A percentile compares a stretch with the other conserved stretches of the same genome.
Conservation (phyloP, 257 asterid genomes). For the Gynochthodes officinalis region DNA sequence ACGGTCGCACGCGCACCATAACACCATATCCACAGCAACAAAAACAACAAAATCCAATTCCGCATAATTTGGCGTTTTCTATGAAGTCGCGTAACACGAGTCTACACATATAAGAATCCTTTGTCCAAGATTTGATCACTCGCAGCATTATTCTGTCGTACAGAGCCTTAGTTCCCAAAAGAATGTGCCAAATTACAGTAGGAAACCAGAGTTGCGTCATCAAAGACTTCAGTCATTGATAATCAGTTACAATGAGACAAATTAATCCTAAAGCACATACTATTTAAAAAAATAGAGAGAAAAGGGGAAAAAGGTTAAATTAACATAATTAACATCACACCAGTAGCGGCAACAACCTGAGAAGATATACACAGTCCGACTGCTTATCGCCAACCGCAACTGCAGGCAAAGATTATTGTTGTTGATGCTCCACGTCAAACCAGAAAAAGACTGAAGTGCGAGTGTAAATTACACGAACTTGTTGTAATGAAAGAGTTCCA, state of each 20-base stretch:
- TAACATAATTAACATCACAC: neutral
- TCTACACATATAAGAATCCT: too few relatives aligned
- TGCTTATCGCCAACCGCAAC: neutral
- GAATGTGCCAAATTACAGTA: neutral
- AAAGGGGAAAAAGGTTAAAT: too few relatives aligned
- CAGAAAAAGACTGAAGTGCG: conserved; percentile 82
- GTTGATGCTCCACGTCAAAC: conserved; percentile 56
- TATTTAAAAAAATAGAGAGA: neutral
- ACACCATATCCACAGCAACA: too few relatives aligned
- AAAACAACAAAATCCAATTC: too few relatives aligned
- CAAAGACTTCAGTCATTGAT: too few relatives aligned
- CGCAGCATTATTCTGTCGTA: neutral
- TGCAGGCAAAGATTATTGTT: conserved; percentile 1
- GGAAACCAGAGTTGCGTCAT: neutral
- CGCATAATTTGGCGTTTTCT: too few relatives aligned
- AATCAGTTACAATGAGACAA: neutral
- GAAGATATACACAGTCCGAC: conserved; percentile 3
- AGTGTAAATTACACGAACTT: conserved; percentile 73
- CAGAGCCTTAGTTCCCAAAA: neutral
- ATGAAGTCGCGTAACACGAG: too few relatives aligned
- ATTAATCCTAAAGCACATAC: neutral
- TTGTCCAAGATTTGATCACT: neutral
- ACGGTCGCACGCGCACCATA: too few relatives aligned
- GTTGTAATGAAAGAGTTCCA: conserved; percentile 77
- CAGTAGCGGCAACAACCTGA: neutral